Evolutionary conservation across 2,329 filamentous ascomycete species (phyloP), one percentile per base, ranked within the genome.

Genomic region (Helicocarpus griseus): DNA sequence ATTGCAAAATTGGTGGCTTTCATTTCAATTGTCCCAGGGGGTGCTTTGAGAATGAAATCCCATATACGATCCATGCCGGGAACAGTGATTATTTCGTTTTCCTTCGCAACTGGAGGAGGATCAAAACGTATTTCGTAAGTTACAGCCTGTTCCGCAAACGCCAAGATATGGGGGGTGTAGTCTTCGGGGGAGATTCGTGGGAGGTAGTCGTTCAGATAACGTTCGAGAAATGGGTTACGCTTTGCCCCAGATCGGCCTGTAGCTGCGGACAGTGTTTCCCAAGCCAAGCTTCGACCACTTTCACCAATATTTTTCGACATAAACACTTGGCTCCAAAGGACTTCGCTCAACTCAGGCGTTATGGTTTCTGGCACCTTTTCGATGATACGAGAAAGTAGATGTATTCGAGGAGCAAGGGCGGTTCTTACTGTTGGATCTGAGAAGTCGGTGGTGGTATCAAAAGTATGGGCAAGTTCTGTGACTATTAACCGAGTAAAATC

Each of bases 41-140:
- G 80, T 1, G 86, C 82, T 14, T 79, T 83, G 49, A 95, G 71
- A 31, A 91, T 81, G 59, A 95, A 80, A 22, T 82, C 80, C 90
- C 90, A 95, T n/a, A 95, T 72, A 52, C 89, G 78, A 58, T 93
- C 86, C 56, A 74, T 73, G 5, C 75, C 74, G 3, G 74, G 72
- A 47, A 74, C 66, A n/a, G 61, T 58, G n/a, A 74, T 63, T 26
- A 72, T 63, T 44, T 73, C 66, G 47, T 68, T 55, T 29, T 71
- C 69, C 7, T 54, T 56, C 14, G 66, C 63, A 13, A 60, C 40
- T 79, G 73, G 24, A 71, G 79, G 57, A 67, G 78, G 54, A 73
- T 77, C 57, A 58, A 84, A 85, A 1, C 76, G 67, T 54, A 84
- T 82, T 22, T 77, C 70, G 35, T 75, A 71, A 6, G 65, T 59